A percentile compares a stretch with the other conserved stretches of the same genome.
phyloP scores from a whole-genome alignment of 129 eudicot genomes.

The Flaveria ramosissima region DNA sequence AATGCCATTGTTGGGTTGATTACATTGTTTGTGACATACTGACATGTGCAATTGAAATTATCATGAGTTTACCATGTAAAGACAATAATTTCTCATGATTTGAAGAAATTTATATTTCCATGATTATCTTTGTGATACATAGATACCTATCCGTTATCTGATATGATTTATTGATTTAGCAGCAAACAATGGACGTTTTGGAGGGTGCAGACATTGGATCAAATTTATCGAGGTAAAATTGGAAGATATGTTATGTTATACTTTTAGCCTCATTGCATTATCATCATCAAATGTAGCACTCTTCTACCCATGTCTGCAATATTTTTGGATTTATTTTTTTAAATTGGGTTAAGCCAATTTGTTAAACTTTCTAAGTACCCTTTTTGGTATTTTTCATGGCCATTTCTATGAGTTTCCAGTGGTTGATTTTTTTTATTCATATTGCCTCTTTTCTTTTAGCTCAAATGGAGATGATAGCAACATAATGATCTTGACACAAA shows the following conservation, averaged over 20 bases:
- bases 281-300: not conserved
- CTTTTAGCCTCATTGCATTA: conserved; percentile 7
- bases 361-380: not conserved
- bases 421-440: not conserved
- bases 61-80: no score
- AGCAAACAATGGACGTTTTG: conserved; percentile 21
- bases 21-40: not conserved
- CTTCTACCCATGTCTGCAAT: not conserved
- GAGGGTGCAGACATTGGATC: conserved; percentile 28
- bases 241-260: not conserved
- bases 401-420: conserved; percentile 7
- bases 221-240: conserved; percentile 26
- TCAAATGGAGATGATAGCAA: conserved; percentile 54
- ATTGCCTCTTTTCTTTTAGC: conserved; percentile 28
- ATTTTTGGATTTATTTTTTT: not conserved
- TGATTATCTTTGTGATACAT: not conserved
- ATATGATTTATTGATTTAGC: not conserved
- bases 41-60: not conserved
- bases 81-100: not conserved
- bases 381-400: not conserved
- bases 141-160: not conserved
- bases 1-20: not conserved
- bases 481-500: conserved; percentile 48
- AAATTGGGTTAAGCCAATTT: not conserved
- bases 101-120: not conserved